phyloP scores from a whole-genome alignment of 306 rosid genomes.

The Prosopis cineraria region DNA sequence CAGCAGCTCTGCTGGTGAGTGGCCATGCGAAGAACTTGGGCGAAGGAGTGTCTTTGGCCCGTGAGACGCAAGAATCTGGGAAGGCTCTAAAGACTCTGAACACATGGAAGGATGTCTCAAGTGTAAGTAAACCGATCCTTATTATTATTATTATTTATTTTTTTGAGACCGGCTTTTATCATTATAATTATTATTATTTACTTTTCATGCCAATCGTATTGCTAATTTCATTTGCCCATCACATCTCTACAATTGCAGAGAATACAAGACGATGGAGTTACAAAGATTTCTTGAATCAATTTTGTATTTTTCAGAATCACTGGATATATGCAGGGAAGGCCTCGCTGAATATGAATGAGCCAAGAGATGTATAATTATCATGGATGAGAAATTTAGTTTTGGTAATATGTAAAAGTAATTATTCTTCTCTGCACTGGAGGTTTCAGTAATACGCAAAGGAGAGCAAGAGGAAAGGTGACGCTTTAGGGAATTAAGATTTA shows the following conservation, averaged over 20 bases:
- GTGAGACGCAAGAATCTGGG: slow-evolving; percentile 76
- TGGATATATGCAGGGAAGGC: slow-evolving; percentile 25
- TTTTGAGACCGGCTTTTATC: too few relatives aligned
- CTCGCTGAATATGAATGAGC: slow-evolving; percentile 26
- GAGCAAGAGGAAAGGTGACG: too few relatives aligned
- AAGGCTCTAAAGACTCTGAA: slow-evolving; percentile 73
- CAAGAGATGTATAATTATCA: slow-evolving; percentile 22
- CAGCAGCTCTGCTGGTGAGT: slow-evolving; percentile 80
- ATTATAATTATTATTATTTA: background rate
- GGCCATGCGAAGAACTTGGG: slow-evolving; percentile 63
- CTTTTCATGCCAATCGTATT: slow-evolving; percentile 3
- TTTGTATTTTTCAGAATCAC: background rate
- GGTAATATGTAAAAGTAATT: background rate
- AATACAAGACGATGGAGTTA: slow-evolving; percentile 30
- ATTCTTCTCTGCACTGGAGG: background rate
- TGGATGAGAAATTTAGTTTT: slow-evolving; percentile 11
- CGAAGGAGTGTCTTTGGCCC: slow-evolving; percentile 80
- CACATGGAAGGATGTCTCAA: slow-evolving; percentile 64
- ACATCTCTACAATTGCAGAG: slow-evolving; percentile 46
- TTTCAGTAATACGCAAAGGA: too few relatives aligned
- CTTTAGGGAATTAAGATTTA: too few relatives aligned
- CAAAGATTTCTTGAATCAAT: slow-evolving; percentile 26
- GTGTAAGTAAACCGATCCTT: slow-evolving; percentile 47
- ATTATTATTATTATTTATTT: background rate
- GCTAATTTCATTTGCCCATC: slow-evolving; percentile 7